Evolutionary conservation across 371 early-diverging fungal species (phyloP).

Genomic region (Lichtheimia ornata): DNA sequence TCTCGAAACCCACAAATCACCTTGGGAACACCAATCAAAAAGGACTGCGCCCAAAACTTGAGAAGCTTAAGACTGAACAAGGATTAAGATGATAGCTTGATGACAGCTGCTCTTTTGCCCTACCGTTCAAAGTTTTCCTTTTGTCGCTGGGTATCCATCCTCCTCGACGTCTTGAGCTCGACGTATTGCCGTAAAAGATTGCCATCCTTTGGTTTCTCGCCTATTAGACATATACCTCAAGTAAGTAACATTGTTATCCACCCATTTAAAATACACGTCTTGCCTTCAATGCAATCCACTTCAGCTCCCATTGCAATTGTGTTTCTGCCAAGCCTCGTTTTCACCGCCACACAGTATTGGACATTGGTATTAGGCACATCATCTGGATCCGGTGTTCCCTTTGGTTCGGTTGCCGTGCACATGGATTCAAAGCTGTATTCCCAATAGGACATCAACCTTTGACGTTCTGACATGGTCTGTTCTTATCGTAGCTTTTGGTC

Average conservation of each 20-base stretch:
- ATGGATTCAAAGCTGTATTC: constrained; percentile 79
- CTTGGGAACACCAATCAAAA: constrained; percentile 82
- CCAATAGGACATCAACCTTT: constrained; percentile 74
- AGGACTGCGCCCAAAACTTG: constrained; percentile 93
- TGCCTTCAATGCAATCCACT: constrained; percentile 81
- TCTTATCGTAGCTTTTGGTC: constrained; percentile 43
- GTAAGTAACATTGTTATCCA: background rate
- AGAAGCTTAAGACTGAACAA: constrained; percentile 73
- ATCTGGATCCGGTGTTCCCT: constrained; percentile 39
- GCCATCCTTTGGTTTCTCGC: constrained; percentile 16
- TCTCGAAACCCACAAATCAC: constrained; percentile 88
- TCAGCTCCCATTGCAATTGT: constrained; percentile 88
- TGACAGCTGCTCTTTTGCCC: background rate
- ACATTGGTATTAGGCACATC: constrained; percentile 77
- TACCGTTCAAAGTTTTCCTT: constrained; percentile 67
- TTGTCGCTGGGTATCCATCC: constrained; percentile 58
- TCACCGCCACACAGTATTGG: constrained; percentile 88
- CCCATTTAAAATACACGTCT: background rate
- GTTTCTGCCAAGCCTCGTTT: constrained; percentile 71
- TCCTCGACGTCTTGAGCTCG: constrained; percentile 87
- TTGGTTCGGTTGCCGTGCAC: constrained; percentile 43
- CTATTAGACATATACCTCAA: constrained; percentile 25
- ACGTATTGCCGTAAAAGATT: constrained; percentile 66
- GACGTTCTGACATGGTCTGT: constrained; percentile 47
- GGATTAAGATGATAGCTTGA: background rate